Evolutionary conservation across 495 filamentous ascomycete species (phyloP).

Genomic region (Pyrenula aspistea): DNA sequence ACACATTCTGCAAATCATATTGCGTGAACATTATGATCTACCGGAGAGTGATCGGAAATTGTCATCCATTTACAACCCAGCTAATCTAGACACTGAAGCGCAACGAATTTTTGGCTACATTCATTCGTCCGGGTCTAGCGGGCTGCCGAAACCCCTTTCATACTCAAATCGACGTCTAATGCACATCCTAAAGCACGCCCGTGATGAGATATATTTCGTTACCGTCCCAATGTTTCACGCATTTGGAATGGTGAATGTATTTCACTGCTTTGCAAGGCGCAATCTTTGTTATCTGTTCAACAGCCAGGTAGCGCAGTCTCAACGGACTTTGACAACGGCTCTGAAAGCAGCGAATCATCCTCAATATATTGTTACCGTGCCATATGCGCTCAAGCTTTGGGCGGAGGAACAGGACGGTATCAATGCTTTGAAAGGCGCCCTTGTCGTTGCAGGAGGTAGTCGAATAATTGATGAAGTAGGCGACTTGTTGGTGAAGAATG

Average conservation of each 20-base stretch:
- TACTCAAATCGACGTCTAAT: constrained; percentile 18
- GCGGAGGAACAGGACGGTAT: constrained; percentile 30
- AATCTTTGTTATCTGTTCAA: neutral
- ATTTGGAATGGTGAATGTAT: neutral
- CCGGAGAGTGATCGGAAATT: neutral
- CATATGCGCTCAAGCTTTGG: constrained; percentile 36
- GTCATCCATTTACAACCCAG: neutral
- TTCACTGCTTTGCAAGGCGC: neutral
- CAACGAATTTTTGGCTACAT: constrained; percentile 7
- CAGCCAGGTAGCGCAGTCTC: neutral
- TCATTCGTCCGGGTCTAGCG: constrained; percentile 31
- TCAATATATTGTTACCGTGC: constrained; percentile 13
- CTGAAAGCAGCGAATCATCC: neutral
- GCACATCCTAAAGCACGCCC: neutral
- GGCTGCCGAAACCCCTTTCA: constrained; percentile 26
- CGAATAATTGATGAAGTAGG: constrained; percentile 37
- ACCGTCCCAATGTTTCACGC: neutral
- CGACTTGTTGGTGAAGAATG: constrained; percentile 36
- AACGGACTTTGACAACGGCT: neutral
- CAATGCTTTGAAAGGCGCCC: constrained; percentile 16
- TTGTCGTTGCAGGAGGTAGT: constrained; percentile 36
- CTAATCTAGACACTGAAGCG: neutral
- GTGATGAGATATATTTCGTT: neutral
- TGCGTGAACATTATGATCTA: neutral
- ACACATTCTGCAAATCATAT: neutral